Evolutionary conservation across 257 asterid species (phyloP), one percentile per base, ranked within the genome.

Genomic region (Primulina tabacum): DNA sequence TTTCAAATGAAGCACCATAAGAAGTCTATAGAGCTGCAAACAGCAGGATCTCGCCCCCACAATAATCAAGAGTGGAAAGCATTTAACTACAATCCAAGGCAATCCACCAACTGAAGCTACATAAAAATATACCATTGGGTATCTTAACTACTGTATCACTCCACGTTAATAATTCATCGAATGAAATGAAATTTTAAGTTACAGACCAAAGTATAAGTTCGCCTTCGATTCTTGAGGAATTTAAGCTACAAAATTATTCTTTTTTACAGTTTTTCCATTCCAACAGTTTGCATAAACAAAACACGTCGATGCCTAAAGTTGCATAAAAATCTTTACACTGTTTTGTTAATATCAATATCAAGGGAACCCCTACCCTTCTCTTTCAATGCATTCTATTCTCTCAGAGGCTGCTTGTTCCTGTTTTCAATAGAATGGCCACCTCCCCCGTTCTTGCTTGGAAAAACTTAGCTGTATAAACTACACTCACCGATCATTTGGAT

Each of bases 401-500:
- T 16, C 62, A 35, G 47, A 60, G 62, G 62, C 64, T 21, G 14
- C 26, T 57, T 52, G 65, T 40, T 21, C 69, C 2, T 53, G 65
- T 35, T 57, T 35, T 67, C 77, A 52, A 68, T 16, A 1, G 8
- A 47, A 47, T 14, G 56, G 20, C 64, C 73, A 43, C 52, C 20
- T 52, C 20, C 53, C 73, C 56, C 26, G 8, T n/a, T 60, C 57
- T 30, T 65, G 72, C 62, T 35, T 63, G 67, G 34, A 30, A 2
- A 56, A 50, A 47, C 17, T 47, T 16, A 63, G 62, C 71, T 2
- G 30, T 38, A 52, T 8, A 1, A 33, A 59, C 21, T n/a, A 67
- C 37, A 43, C 17, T 33, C 32, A 20, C 69, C 30, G 37, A 68
- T 86, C 84, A 85, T 76, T 80, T 80, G 69, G 75, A 68, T 33